Evolutionary conservation across 331 rosid genomes (phyloP).

Genomic region (Phaseolus coccineus): DNA sequence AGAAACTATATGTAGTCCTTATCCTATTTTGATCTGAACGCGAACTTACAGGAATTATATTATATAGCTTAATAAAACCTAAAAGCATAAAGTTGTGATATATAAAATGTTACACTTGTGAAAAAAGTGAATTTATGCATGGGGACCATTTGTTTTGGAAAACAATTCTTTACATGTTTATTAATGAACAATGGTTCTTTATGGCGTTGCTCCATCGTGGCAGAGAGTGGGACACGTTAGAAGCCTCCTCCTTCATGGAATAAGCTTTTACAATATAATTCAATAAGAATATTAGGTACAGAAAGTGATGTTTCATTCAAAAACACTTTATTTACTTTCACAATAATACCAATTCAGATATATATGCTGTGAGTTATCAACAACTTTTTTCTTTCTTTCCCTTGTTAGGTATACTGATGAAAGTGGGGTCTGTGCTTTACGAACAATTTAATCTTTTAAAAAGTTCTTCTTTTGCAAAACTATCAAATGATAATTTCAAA

Average conservation of each 20-base stretch:
- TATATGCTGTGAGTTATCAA: conserved; percentile 1
- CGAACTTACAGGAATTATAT: background rate
- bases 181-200: background rate
- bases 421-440: background rate
- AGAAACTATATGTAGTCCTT: background rate
- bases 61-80: conserved; percentile 10
- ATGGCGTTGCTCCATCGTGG: background rate
- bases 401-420: background rate
- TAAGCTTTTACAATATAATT: conserved; percentile 9
- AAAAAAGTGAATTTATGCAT: background rate
- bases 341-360: background rate
- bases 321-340: conserved; percentile 34
- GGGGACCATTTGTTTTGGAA: conserved; percentile 25
- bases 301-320: conserved; percentile 41
- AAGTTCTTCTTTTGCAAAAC: background rate
- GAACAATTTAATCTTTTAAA: background rate
- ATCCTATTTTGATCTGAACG: conserved; percentile 19
- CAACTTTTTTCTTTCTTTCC: background rate
- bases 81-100: conserved; percentile 25
- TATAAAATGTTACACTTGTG: background rate
- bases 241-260: background rate
- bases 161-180: background rate
- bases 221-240: conserved; percentile 26
- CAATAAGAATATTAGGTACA: conserved; percentile 15
- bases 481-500: background rate